phyloP scores from a whole-genome alignment of 768 basidiomycete species.

The Sistotremastrum niveocremeum region DNA sequence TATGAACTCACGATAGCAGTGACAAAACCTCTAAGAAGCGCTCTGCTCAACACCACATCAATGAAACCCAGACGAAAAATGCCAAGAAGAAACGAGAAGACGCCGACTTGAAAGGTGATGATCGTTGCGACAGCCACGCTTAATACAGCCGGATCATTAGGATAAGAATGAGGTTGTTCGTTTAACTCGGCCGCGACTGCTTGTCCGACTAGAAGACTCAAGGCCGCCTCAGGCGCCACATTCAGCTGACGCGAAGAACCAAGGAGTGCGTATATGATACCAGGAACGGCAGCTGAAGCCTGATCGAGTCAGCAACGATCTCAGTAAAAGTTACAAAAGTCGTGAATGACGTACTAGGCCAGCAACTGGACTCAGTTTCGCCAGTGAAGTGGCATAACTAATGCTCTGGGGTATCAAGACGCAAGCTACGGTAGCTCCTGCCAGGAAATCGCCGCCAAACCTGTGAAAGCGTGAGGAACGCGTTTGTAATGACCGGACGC shows the following conservation, averaged over 20 bases:
- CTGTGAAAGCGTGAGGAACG: slow-evolving; percentile 22
- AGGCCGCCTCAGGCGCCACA: slow-evolving; percentile 80
- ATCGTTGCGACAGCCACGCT: slow-evolving; percentile 63
- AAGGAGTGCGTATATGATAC: slow-evolving; percentile 79
- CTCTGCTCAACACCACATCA: slow-evolving; percentile 85
- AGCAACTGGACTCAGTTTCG: slow-evolving; percentile 71
- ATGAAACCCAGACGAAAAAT: slow-evolving; percentile 85
- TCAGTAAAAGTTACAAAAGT: background rate
- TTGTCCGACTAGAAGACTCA: slow-evolving; percentile 80
- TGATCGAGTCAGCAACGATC: slow-evolving; percentile 14
- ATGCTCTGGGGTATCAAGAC: slow-evolving; percentile 82
- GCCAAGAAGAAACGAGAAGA: slow-evolving; percentile 77
- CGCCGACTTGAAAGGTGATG: slow-evolving; percentile 77
- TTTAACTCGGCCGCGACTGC: slow-evolving; percentile 59
- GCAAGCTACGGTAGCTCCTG: slow-evolving; percentile 74
- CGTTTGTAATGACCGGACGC: slow-evolving; percentile 16
- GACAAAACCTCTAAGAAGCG: slow-evolving; percentile 78
- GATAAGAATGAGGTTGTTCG: slow-evolving; percentile 29
- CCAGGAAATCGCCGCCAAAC: slow-evolving; percentile 60
- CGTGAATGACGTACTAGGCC: slow-evolving; percentile 48
- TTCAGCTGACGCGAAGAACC: slow-evolving; percentile 75
- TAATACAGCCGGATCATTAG: slow-evolving; percentile 32
- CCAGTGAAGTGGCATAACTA: slow-evolving; percentile 82
- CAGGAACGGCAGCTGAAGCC: slow-evolving; percentile 79
- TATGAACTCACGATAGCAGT: slow-evolving; percentile 40